Base-by-base conservation (phyloP, 768 basidiomycete genomes). In the Tremella yokohamensis region DNA sequence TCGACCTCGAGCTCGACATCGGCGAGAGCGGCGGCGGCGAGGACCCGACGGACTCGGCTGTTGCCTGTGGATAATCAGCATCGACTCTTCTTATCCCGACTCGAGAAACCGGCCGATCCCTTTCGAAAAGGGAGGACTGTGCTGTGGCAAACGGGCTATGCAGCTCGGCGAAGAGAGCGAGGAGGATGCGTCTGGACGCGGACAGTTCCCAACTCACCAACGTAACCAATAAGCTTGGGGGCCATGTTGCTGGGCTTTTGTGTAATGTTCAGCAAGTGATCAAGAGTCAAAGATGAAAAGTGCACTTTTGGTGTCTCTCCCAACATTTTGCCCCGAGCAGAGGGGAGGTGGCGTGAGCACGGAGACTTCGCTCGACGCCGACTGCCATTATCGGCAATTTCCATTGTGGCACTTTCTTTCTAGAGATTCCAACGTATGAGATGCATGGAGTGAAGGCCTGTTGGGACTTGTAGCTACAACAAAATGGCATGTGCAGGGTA, bases 1-100 rank as follows among this genome's bases (percentile, higher is more conserved):
- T 88, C 92, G 65, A 87, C 82, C 7, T 90, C 89, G 62, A 93
- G 84, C 70, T 88, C 85, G 52, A 93, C 81, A 18, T 81, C 68
- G 24, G 76, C 61, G 49, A 70, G 82, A 66, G 83, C 85, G 70
- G 89, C 85, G 66, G 89, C 86, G 19, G 51, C 73, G 49, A 65
- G 63, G n/a, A 72, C 70, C 38, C 73, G 68, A 52, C 65, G 61
- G 37, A 73, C 66, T 55, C 75, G 71, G 52, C 60, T 57, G 70
- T 75, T 75, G 64, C 72, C 75, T 70, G 49, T 16, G 37, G 15
- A 8, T 45, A 6, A 22, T 45, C 42, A 45, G 42, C 42, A 45
- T 45, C 11, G 8, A 19, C 9, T 29, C n/a, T n/a, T n/a, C n/a
- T n/a, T n/a, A n/a, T 18, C 12, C n/a, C 8, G 22, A 18, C 6